Conservation (phyloP, 179 eudicot species). For the Dionaea muscipula region DNA sequence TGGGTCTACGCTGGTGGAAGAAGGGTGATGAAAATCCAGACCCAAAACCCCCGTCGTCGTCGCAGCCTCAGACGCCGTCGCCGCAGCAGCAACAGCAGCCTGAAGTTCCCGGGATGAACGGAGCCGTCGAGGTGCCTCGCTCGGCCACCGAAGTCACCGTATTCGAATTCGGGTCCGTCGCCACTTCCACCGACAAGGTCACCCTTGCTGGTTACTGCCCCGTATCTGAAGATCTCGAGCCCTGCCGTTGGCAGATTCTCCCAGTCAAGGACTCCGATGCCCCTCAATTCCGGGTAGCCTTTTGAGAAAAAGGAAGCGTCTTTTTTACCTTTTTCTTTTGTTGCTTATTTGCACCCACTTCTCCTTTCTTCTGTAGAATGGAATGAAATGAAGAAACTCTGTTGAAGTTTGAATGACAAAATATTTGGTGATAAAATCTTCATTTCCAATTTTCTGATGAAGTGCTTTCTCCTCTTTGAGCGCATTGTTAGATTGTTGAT, state of each 20-base stretch:
- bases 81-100: no score
- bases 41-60: neutral
- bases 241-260: conserved; percentile 78
- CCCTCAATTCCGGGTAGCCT: conserved; percentile 73
- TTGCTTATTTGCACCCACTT: no score
- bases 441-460: no score
- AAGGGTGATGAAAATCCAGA: conserved; percentile 1
- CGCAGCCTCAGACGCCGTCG: neutral
- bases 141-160: conserved; percentile 10
- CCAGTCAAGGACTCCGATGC: conserved; percentile 48
- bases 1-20: conserved; percentile 18
- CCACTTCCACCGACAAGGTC: conserved; percentile 10
- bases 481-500: no score
- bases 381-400: no score
- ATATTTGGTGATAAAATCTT: no score
- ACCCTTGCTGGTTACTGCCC: conserved; percentile 17
- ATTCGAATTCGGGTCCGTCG: conserved; percentile 16
- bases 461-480: no score
- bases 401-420: no score
- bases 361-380: no score
- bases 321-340: no score
- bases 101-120: conserved; percentile 21
- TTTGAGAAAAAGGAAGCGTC: conserved; percentile 24
- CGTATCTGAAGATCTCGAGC: conserved; percentile 83
- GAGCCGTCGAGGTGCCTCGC: conserved; percentile 23